Evolutionary conservation across 2,329 filamentous ascomycete genomes (phyloP).

Genomic region (Cladophialophora exuberans): DNA sequence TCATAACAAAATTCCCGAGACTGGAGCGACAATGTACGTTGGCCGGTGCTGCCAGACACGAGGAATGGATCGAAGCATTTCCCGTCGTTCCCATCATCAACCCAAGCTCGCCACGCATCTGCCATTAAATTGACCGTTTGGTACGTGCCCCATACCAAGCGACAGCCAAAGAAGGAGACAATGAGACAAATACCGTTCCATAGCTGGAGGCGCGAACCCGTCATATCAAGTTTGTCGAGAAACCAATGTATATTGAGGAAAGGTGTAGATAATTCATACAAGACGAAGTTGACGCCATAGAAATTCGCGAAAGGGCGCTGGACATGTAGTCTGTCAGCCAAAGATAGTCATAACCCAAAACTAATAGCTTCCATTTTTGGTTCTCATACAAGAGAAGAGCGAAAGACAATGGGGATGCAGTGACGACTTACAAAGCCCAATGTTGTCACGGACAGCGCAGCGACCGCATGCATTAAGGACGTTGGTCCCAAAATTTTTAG

Average conservation of each 20-base stretch:
- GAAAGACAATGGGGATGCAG: no score
- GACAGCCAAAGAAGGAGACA: conserved; percentile 73
- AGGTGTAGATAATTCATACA: conserved; percentile 83
- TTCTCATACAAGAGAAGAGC: no score
- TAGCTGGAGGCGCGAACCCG: conserved; percentile 72
- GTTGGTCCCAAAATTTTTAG: conserved; percentile 74
- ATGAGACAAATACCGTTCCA: conserved; percentile 77
- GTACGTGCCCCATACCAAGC: conserved; percentile 77
- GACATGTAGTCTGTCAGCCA: no score
- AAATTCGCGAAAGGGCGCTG: conserved; percentile 84
- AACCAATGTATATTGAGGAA: conserved; percentile 93
- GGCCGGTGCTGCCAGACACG: no score
- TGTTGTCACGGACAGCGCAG: conserved; percentile 72
- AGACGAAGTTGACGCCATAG: conserved; percentile 78
- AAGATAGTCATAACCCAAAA: no score
- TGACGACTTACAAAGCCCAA: conserved; percentile 73
- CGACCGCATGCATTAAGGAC: conserved; percentile 75
- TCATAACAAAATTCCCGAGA: no score
- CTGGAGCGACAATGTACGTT: no score
- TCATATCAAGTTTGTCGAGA: conserved; percentile 82
- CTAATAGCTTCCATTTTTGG: no score
- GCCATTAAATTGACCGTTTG: conserved; percentile 70
- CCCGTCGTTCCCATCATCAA: conserved; percentile 24
- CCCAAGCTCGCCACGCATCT: conserved; percentile 64
- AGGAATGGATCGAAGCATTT: no score